Percentiles rank a stretch among this genome's conserved stretches.
Evolutionary conservation across 352 stramenopile genomes (phyloP).

Genomic region (Pythium phragmiticola): DNA sequence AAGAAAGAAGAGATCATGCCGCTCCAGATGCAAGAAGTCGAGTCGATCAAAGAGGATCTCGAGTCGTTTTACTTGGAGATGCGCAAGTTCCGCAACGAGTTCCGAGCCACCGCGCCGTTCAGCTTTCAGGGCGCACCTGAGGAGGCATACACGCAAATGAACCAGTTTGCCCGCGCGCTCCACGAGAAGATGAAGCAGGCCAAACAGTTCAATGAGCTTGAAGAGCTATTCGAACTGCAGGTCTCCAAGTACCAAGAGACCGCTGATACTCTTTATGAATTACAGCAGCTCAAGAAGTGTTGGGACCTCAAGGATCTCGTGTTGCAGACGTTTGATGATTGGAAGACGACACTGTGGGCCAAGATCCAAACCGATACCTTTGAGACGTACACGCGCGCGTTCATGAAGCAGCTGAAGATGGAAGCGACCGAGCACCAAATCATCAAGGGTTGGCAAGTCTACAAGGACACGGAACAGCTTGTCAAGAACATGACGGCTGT

Average conservation of each 20-base stretch:
- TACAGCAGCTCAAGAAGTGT: slow-evolving; percentile 86
- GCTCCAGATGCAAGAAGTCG: slow-evolving; percentile 95
- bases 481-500: slow-evolving; percentile 89
- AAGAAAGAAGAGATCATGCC: slow-evolving; percentile 98
- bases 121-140: slow-evolving; percentile 83
- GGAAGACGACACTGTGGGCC: slow-evolving; percentile 81
- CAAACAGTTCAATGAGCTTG: slow-evolving; percentile 83
- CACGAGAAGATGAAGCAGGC: slow-evolving; percentile 83
- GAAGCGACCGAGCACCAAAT: slow-evolving; percentile 79
- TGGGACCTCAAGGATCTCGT: slow-evolving; percentile 87
- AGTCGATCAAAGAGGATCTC: slow-evolving; percentile 92
- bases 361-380: slow-evolving; percentile 84
- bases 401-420: slow-evolving; percentile 87
- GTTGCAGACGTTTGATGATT: slow-evolving; percentile 80
- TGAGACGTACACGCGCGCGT: slow-evolving; percentile 69
- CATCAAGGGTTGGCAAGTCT: slow-evolving; percentile 87
- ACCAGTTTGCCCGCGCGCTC: slow-evolving; percentile 61
- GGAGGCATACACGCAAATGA: slow-evolving; percentile 86
- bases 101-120: slow-evolving; percentile 94
- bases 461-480: slow-evolving; percentile 84
- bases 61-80: slow-evolving; percentile 95
- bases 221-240: slow-evolving; percentile 87
- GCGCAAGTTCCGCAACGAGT: slow-evolving; percentile 94
- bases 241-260: slow-evolving; percentile 89
- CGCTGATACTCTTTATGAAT: slow-evolving; percentile 84